A percentile compares a stretch with the other conserved stretches of the same genome.
These are phyloP conservation scores for Penicillium palitans DNA, from an alignment of 2,329 filamentous ascomycete species.

Conservation along the genomic window DNA sequence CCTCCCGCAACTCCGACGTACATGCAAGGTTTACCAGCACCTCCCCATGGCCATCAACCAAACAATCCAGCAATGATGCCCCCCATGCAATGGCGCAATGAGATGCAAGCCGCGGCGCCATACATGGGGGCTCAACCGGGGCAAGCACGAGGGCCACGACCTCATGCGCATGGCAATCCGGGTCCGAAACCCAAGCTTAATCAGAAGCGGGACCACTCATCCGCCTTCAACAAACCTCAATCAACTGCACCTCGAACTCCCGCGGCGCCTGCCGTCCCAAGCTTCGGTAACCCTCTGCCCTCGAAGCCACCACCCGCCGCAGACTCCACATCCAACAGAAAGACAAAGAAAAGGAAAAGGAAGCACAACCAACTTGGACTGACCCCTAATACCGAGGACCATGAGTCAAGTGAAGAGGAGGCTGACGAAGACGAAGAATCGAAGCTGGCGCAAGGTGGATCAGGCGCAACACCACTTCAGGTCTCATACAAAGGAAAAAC, in stretches of 20 bases:
- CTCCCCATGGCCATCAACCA: slow-evolving; percentile 26
- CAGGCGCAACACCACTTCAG: slow-evolving; percentile 36
- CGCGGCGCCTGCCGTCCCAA: slow-evolving; percentile 47
- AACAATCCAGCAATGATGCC: slow-evolving; percentile 51
- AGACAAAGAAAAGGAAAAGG: slow-evolving; percentile 44
- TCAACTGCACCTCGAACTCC: slow-evolving; percentile 33
- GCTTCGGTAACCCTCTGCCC: slow-evolving; percentile 46
- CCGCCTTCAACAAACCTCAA: slow-evolving; percentile 39
- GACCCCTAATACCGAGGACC: slow-evolving; percentile 48
- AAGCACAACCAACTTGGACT: slow-evolving; percentile 51
- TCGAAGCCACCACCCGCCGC: slow-evolving; percentile 43
- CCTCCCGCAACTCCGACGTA: slow-evolving; percentile 20
- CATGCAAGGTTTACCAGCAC: slow-evolving; percentile 19
- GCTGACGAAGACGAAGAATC: slow-evolving; percentile 43
- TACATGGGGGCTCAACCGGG: slow-evolving; percentile 41
- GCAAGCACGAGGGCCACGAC: slow-evolving; percentile 27
- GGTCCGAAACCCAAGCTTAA: slow-evolving; percentile 25
- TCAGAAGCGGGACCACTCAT: slow-evolving; percentile 41
- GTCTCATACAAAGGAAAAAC: slow-evolving; percentile 60
- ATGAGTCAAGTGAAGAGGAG: slow-evolving; percentile 49
- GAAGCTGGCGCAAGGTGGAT: slow-evolving; percentile 35
- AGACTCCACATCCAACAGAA: slow-evolving; percentile 31
- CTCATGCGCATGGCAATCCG: slow-evolving; percentile 26
- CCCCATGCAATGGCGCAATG: slow-evolving; percentile 58
- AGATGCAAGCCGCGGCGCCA: slow-evolving; percentile 52